Evolutionary conservation across 768 basidiomycete genomes (phyloP).

Genomic region (Polyporus arcularius): DNA sequence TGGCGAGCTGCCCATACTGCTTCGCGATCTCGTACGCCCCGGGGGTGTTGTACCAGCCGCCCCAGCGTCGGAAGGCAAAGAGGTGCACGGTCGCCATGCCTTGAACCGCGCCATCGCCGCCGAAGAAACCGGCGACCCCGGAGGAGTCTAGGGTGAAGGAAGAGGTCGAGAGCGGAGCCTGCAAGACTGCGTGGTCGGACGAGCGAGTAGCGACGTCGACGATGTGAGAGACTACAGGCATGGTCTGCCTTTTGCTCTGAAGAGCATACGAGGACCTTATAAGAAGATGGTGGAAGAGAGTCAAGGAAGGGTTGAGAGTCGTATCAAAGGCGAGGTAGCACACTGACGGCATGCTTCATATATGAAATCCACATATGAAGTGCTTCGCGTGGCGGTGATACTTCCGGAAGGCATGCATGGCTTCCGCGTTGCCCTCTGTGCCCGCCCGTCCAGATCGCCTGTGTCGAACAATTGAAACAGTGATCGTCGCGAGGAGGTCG

Average conservation of each 20-base stretch:
- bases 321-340: too few relatives aligned
- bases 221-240: background rate
- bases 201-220: background rate
- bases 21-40: slow-evolving; percentile 20
- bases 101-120: slow-evolving; percentile 14
- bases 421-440: background rate
- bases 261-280: too few relatives aligned
- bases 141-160: slow-evolving; percentile 14
- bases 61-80: slow-evolving; percentile 11
- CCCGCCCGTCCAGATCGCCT: too few relatives aligned
- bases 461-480: too few relatives aligned
- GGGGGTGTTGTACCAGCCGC: slow-evolving; percentile 19
- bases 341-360: too few relatives aligned
- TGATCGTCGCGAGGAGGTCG: too few relatives aligned
- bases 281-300: too few relatives aligned
- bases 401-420: background rate
- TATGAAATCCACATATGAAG: too few relatives aligned
- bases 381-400: background rate
- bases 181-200: background rate
- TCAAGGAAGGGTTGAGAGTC: too few relatives aligned
- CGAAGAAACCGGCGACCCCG: slow-evolving; percentile 19
- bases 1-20: slow-evolving; percentile 18
- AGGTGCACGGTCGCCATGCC: slow-evolving; percentile 20
- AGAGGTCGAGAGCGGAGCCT: background rate
- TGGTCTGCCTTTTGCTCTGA: background rate